These are phyloP conservation scores for Phytopythium sindhum DNA, from an alignment of 352 stramenopile genomes.

Conservation along the genomic window DNA sequence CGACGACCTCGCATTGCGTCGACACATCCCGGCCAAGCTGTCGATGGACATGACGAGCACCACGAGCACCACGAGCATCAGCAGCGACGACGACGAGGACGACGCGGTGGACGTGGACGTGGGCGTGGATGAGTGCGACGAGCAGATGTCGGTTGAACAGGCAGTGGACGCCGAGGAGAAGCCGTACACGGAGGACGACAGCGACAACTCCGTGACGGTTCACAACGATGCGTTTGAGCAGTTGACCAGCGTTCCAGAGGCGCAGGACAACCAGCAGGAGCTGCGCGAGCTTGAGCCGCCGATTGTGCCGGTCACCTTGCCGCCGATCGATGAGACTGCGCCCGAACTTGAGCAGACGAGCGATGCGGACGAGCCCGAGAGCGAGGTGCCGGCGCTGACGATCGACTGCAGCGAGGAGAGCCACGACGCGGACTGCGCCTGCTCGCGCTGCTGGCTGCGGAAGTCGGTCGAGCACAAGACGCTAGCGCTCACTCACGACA, in stretches of 20 bases:
- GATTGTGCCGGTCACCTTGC: not conserved
- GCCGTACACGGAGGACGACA: not conserved
- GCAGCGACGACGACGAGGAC: slow-evolving; percentile 6
- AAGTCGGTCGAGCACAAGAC: not conserved
- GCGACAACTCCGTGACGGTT: not conserved
- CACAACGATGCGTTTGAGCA: not conserved
- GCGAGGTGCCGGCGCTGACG: not conserved
- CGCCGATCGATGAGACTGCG: slow-evolving; percentile 3
- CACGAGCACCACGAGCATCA: slow-evolving; percentile 10
- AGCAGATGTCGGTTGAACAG: not conserved
- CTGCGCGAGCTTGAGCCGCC: not conserved
- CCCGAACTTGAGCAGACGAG: not conserved
- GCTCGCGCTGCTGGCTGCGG: not conserved
- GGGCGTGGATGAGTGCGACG: not conserved
- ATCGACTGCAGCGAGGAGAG: not conserved
- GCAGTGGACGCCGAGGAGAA: not conserved
- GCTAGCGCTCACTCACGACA: not conserved
- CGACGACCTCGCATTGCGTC: not conserved
- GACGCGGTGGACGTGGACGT: not conserved
- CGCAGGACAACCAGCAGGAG: not conserved
- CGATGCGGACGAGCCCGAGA: not conserved
- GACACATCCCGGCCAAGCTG: not conserved
- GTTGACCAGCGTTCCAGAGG: not conserved
- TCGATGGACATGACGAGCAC: slow-evolving; percentile 9
- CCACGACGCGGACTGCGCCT: not conserved